A percentile compares a stretch with the other conserved stretches of the same genome.
Conservation (phyloP, 192 early-diverging fungal genomes). For the Umbelopsis ramanniana region DNA sequence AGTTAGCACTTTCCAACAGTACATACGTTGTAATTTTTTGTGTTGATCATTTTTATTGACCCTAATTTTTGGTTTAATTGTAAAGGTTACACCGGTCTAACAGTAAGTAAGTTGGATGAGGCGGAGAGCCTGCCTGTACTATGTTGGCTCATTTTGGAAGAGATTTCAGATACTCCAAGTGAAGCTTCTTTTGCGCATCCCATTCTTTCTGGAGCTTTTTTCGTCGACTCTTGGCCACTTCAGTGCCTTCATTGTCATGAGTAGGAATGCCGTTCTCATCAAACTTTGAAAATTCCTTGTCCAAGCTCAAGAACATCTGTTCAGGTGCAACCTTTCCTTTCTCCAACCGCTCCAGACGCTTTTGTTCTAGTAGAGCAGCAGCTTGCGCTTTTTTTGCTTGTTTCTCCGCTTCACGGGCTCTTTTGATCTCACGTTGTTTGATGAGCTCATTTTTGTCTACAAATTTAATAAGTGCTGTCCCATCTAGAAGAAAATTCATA, state of each 20-base stretch:
- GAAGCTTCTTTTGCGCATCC: conserved; percentile 86
- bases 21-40: no score
- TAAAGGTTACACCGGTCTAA: background rate
- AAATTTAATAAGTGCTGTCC: conserved; percentile 91
- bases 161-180: conserved; percentile 75
- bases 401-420: conserved; percentile 64
- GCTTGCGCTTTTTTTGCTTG: conserved; percentile 64
- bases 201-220: conserved; percentile 92
- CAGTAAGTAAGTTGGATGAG: background rate
- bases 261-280: conserved; percentile 89
- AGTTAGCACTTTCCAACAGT: no score
- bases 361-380: conserved; percentile 63
- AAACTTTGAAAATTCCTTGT: conserved; percentile 71
- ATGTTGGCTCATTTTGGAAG: background rate
- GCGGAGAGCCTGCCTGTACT: background rate
- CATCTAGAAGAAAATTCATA: conserved; percentile 53
- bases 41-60: no score
- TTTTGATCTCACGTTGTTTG: conserved; percentile 69
- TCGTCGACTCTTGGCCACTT: conserved; percentile 78
- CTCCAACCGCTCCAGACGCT: conserved; percentile 69
- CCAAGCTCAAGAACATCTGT: conserved; percentile 81
- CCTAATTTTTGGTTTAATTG: no score
- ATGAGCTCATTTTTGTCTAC: conserved; percentile 74
- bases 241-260: conserved; percentile 80
- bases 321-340: conserved; percentile 77